Conservation (phyloP, 441 rosid species). For the Pelargonium citronellum region DNA sequence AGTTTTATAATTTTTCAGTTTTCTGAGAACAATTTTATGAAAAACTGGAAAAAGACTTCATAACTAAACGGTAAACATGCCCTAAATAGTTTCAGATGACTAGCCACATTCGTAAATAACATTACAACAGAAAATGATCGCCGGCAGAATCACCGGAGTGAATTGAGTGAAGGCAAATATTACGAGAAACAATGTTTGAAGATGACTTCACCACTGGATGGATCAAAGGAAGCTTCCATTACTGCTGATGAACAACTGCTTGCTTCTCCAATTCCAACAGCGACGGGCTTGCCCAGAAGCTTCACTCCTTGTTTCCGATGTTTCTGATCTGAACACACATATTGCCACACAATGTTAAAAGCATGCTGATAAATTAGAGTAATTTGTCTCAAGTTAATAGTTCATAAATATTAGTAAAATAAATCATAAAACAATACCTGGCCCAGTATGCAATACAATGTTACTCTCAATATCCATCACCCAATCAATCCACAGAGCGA, state of each 20-base stretch:
- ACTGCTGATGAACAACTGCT: conserved; percentile 27
- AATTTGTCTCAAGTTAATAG: background rate
- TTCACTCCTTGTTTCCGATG: conserved; percentile 93
- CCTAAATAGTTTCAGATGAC: too few relatives aligned
- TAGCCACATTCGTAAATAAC: background rate
- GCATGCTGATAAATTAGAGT: background rate
- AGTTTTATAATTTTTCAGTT: too few relatives aligned
- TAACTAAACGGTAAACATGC: too few relatives aligned
- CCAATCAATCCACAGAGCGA: conserved; percentile 92
- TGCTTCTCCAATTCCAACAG: conserved; percentile 30
- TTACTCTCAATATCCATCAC: conserved; percentile 62
- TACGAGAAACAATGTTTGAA: conserved; percentile 37
- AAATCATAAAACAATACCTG: conserved; percentile 39
- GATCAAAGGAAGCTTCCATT: conserved; percentile 63
- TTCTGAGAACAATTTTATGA: too few relatives aligned
- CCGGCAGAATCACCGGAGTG: too few relatives aligned
- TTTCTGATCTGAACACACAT: conserved; percentile 45
- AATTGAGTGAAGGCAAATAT: conserved; percentile 5
- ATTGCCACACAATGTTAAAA: conserved; percentile 3
- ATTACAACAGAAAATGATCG: background rate
- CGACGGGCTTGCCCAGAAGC: conserved; percentile 56
- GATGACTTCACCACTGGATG: conserved; percentile 50
- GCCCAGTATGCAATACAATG: conserved; percentile 58
- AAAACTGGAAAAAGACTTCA: too few relatives aligned
- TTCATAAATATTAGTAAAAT: background rate